These are phyloP conservation scores for Monotropa hypopitys DNA, from an alignment of 179 eudicot genomes.

Conservation along the genomic window DNA sequence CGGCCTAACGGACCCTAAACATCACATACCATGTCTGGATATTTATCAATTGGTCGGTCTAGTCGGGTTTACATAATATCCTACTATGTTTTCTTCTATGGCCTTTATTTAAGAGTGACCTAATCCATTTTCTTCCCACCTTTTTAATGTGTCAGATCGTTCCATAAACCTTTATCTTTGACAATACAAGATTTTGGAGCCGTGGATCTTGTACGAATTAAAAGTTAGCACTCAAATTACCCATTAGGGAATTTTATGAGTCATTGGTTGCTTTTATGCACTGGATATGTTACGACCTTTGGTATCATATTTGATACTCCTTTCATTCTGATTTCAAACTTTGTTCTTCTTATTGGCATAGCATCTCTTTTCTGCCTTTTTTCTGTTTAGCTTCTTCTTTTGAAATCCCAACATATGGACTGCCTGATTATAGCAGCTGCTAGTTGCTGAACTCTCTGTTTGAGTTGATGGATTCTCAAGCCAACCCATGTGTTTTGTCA, in stretches of 20 bases:
- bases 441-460: conserved; percentile 1
- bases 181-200: neutral
- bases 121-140: neutral
- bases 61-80: neutral
- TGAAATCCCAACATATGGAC: neutral
- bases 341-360: neutral
- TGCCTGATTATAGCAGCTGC: neutral
- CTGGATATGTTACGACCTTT: neutral
- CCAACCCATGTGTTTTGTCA: neutral
- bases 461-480: neutral
- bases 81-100: neutral
- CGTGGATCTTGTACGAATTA: neutral
- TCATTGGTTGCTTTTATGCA: neutral
- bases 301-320: neutral
- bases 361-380: neutral
- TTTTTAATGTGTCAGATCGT: neutral
- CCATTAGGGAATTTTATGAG: neutral
- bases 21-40: neutral
- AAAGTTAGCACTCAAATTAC: neutral
- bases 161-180: neutral
- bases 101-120: neutral
- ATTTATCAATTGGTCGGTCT: neutral
- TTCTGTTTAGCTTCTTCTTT: neutral
- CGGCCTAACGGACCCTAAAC: neutral
- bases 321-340: neutral